Base-by-base conservation (phyloP, 2,329 filamentous ascomycete genomes). In the Penicillium occitanis region DNA sequence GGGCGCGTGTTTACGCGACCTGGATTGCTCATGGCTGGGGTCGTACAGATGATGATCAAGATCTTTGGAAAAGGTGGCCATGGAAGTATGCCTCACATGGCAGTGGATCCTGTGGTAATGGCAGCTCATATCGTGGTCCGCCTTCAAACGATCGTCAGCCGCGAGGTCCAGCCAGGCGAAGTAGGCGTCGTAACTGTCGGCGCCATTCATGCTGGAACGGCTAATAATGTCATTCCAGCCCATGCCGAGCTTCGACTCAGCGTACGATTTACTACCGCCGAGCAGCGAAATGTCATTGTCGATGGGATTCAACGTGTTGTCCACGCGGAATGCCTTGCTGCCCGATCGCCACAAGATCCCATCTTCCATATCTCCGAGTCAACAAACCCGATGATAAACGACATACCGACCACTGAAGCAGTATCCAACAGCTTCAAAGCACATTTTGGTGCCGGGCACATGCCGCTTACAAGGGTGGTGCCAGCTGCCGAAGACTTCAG, bases 11-110 rank as follows among this genome's bases (percentile, higher is more conserved):
- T 76, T 5, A 75, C 75, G 0, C 71, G 75, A 0, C 65, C 74
- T 3, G 81, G 81, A 0, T 71, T 75, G 0, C 75, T 81, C 63
- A 80, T 81, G 76, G 77, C 78, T 7, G 79, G 79, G 19, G 76
- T 78, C 0, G 81, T 82, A 67, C 78, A 72, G 35, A 72, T 81
- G 71, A 83, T 80, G 61, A 79, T 88, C 25, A 86, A 82, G 0
- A 78, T 88, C 25, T 82, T 81, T 69, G 86, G 87, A 2, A 80
- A 84, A 11, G 85, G 86, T 63, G 85, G 85, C 0, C 87, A 88
- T 70, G 87, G 84, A 1, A 83, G 80, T 1, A 83, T 82, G 71
- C 87, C 87, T 0, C 83, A 88, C 70, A 76, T 78, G 33, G 81
- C 82, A 1, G 79, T 88, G 44, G 87, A 88, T 70, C 87, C 87